Evolutionary conservation across 2,329 filamentous ascomycete species (phyloP).

Genomic region (Orbilia brochopaga): DNA sequence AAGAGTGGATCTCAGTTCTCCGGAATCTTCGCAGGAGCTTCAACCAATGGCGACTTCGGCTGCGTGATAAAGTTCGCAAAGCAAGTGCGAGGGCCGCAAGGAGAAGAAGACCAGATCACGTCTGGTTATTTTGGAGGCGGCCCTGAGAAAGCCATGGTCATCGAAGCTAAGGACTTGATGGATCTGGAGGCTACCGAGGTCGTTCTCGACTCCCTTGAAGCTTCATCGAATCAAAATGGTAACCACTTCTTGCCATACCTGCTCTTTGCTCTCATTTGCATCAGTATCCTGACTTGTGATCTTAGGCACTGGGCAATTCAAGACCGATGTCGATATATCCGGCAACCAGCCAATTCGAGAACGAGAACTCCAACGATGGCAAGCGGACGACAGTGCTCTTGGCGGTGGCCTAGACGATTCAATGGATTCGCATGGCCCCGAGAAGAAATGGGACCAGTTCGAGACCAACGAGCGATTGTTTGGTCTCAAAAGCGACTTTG

Average conservation of each 20-base stretch:
- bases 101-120: slow-evolving; percentile 52
- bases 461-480: slow-evolving; percentile 86
- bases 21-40: slow-evolving; percentile 53
- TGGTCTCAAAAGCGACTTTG: slow-evolving; percentile 85
- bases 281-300: background rate
- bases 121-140: slow-evolving; percentile 54
- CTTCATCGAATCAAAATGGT: slow-evolving; percentile 44
- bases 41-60: slow-evolving; percentile 54
- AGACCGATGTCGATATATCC: slow-evolving; percentile 55
- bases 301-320: slow-evolving; percentile 51
- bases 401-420: slow-evolving; percentile 52
- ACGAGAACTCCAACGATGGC: slow-evolving; percentile 55
- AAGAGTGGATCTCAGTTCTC: slow-evolving; percentile 54
- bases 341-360: slow-evolving; percentile 53
- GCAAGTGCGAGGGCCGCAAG: slow-evolving; percentile 52
- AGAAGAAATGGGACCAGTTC: slow-evolving; percentile 84
- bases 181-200: slow-evolving; percentile 53
- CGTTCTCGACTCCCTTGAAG: slow-evolving; percentile 51
- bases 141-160: slow-evolving; percentile 53
- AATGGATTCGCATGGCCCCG: slow-evolving; percentile 26
- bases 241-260: background rate
- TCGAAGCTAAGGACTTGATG: slow-evolving; percentile 54
- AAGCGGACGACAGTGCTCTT: slow-evolving; percentile 52
- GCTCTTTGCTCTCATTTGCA: background rate
- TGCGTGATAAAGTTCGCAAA: slow-evolving; percentile 54